phyloP scores from a whole-genome alignment of 192 early-diverging fungal genomes.

The Podila horticola region DNA sequence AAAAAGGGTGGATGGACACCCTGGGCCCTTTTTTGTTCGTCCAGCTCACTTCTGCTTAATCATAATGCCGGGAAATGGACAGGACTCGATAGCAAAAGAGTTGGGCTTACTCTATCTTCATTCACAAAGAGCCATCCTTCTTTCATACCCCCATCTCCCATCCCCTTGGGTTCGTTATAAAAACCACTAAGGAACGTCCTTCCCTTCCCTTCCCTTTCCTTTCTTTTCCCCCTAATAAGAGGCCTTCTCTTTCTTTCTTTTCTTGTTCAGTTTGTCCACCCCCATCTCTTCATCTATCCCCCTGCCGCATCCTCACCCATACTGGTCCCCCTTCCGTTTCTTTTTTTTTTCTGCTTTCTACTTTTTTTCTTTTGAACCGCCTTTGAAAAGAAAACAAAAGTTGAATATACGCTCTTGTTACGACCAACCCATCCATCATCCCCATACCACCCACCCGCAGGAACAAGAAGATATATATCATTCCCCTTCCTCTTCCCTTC shows the following conservation, averaged over 20 bases:
- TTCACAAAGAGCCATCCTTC: no score
- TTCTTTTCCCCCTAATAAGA: neutral
- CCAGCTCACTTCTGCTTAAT: no score
- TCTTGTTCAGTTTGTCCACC: neutral
- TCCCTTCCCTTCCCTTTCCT: neutral
- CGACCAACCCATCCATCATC: no score
- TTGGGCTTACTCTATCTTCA: no score
- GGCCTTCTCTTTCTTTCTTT: conserved; percentile 1
- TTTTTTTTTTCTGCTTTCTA: neutral
- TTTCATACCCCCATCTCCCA: neutral
- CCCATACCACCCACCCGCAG: no score
- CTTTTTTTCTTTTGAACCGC: no score
- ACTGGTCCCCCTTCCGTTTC: neutral
- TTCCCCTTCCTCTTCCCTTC: neutral
- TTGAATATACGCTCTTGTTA: neutral
- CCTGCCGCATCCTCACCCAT: neutral
- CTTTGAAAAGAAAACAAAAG: no score
- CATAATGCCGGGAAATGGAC: no score
- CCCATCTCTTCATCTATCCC: neutral
- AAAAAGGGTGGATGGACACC: neutral
- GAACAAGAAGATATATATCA: no score
- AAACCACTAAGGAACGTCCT: neutral
- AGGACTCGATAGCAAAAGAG: no score
- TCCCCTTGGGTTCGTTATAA: neutral
- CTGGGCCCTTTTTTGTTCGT: no score